Evolutionary conservation across 2,329 filamentous ascomycete genomes (phyloP).

Genomic region (Cercospora berteroae): DNA sequence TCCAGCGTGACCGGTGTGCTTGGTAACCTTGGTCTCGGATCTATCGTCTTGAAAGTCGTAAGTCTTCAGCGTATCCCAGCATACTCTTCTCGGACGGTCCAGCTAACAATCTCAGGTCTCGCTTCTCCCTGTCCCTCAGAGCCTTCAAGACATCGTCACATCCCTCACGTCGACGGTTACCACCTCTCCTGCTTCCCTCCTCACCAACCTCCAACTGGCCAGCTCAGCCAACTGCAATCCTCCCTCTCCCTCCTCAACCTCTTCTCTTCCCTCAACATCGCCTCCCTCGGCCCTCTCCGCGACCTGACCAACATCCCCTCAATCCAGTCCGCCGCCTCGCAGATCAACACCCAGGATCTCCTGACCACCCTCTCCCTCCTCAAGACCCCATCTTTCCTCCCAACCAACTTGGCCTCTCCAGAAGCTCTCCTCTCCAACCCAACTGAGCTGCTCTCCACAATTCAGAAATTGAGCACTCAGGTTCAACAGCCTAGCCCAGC

Average conservation of each 20-base stretch:
- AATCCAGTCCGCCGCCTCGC: slow-evolving; percentile 14
- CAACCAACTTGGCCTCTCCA: not conserved
- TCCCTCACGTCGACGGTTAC: slow-evolving; percentile 10
- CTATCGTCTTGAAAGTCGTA: slow-evolving; percentile 18
- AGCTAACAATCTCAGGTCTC: slow-evolving; percentile 7
- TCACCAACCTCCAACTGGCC: slow-evolving; percentile 9
- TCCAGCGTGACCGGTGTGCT: slow-evolving; percentile 9
- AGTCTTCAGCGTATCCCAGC: not conserved
- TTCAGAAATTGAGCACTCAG: slow-evolving; percentile 4
- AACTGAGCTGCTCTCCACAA: slow-evolving; percentile 5
- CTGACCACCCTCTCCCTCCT: slow-evolving; percentile 15
- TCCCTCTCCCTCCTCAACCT: slow-evolving; percentile 19
- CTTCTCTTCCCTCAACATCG: slow-evolving; percentile 17
- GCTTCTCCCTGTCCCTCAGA: slow-evolving; percentile 15
- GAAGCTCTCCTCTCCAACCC: slow-evolving; percentile 16
- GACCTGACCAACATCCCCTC: slow-evolving; percentile 17
- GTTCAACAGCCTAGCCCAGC: slow-evolving; percentile 6
- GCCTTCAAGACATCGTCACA: slow-evolving; percentile 9
- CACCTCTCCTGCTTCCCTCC: slow-evolving; percentile 8
- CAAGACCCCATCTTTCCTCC: slow-evolving; percentile 8
- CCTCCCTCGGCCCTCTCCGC: slow-evolving; percentile 14
- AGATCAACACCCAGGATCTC: slow-evolving; percentile 18
- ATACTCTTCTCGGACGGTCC: not conserved
- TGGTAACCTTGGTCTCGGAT: slow-evolving; percentile 12
- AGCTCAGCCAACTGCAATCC: slow-evolving; percentile 12